These are phyloP conservation scores for Angophora floribunda DNA, from an alignment of 345 rosid species.

Conservation along the genomic window DNA sequence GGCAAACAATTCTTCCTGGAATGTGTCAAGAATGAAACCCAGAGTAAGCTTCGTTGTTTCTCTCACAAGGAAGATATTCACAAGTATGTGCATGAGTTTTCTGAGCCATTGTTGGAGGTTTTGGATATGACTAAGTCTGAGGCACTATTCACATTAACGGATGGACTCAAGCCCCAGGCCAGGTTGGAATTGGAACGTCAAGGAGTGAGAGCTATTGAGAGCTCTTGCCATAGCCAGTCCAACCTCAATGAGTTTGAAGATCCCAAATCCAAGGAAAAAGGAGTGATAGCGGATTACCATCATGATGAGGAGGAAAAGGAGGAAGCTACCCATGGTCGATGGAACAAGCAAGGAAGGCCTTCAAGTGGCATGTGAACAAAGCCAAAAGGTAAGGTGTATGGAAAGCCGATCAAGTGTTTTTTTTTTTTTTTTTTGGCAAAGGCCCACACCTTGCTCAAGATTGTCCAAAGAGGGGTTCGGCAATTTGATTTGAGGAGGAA, in stretches of 20 bases:
- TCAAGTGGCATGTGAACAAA: not conserved
- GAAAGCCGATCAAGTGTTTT: not conserved
- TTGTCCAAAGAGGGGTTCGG: not conserved
- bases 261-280: not conserved
- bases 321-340: not conserved
- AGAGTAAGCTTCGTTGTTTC: not conserved
- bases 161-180: not conserved
- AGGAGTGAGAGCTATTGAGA: not conserved
- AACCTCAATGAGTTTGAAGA: not conserved
- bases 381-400: not conserved
- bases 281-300: not conserved
- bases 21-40: not conserved
- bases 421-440: not conserved
- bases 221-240: not conserved
- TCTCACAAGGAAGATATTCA: not conserved
- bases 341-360: not conserved
- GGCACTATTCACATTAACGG: not conserved
- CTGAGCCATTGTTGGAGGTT: not conserved
- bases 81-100: not conserved
- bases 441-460: not conserved
- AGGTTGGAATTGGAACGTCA: not conserved
- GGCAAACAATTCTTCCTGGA: not conserved
- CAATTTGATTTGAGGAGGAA: not conserved
- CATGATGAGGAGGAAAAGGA: not conserved
- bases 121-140: not conserved